Evolutionary conservation across 2,329 filamentous ascomycete genomes (phyloP), one percentile per base, ranked within the genome.

Genomic region (Madurella fahalii): DNA sequence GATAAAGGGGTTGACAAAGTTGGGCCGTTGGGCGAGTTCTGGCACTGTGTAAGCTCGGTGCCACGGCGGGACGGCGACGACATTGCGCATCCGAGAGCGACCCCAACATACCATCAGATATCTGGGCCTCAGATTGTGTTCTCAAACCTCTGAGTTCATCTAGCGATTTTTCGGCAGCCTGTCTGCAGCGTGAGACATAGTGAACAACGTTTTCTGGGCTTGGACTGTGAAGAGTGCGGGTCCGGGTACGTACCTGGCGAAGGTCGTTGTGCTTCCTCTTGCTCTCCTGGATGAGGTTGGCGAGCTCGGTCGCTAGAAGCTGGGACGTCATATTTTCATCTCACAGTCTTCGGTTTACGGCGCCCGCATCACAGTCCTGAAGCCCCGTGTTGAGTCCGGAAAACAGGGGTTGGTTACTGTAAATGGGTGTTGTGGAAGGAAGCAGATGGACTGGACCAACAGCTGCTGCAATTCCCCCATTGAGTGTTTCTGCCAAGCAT

Each of bases 261-360:
- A 99, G 79, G 66, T 97, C 94, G 63, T 87, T 84, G 71, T 96
- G 87, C 74, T 95, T 97, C 66, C 93, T 84, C 74, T 95, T 97
- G 69, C 92, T 94, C 77, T 99, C 94, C 72, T 95, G 90, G 65
- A 96, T 87, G 70, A 96, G 83, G 74, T 90, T 95, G 67, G 87
- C 83, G 70, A 96, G 83, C 81, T 96, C 92, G 55, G 89, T 86
- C 68, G 86, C 85, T 66, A 96, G 81, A 67, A 96, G 85, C 81
- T 95, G 90, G 66, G 90, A 87, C 71, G 91, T 95, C 91, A 96
- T 96, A 66, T 75, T 85, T 70, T 60, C 56, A 58, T 63, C 47
- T 56, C 58, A 40, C 50, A 44, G 39, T 41, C 15, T 5, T 9
- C 7, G 15, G 20, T 9, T 30, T 31, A 15, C 9, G 4, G 13